Evolutionary conservation across 257 asterid genomes (phyloP).

Genomic region (Solanum dulcamara): DNA sequence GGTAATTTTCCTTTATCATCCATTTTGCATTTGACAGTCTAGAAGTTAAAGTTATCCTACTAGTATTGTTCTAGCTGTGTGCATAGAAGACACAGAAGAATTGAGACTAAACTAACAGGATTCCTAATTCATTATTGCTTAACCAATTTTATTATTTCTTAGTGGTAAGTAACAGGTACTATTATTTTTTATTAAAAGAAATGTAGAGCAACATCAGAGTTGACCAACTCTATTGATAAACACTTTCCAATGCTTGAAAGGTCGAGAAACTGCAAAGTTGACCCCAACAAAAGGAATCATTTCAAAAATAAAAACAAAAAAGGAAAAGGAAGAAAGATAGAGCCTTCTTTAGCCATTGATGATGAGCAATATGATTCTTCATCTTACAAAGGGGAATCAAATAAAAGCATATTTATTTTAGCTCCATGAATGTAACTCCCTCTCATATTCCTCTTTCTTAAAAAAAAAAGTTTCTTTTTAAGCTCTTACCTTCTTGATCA

Average conservation of each 20-base stretch:
- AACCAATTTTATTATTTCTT: neutral
- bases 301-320: neutral
- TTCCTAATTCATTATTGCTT: neutral
- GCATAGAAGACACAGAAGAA: neutral
- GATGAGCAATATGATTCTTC: conserved; percentile 1
- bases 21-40: too few species aligned
- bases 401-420: neutral
- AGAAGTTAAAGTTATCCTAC: too few species aligned
- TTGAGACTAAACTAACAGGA: neutral
- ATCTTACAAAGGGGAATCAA: conserved; percentile 2
- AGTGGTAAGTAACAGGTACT: neutral
- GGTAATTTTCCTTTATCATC: too few species aligned
- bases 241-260: conserved; percentile 1
- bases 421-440: neutral
- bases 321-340: neutral
- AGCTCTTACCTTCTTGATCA: neutral
- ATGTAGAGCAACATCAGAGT: neutral
- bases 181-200: neutral
- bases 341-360: neutral
- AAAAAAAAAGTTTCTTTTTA: neutral
- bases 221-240: neutral
- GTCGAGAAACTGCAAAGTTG: conserved; percentile 10
- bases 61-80: neutral
- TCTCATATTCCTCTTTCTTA: neutral
- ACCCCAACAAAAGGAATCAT: conserved; percentile 19